Evolutionary conservation across 2,329 filamentous ascomycete genomes (phyloP), one percentile per base, ranked within the genome.

Genomic region (Clonostachys solani): DNA sequence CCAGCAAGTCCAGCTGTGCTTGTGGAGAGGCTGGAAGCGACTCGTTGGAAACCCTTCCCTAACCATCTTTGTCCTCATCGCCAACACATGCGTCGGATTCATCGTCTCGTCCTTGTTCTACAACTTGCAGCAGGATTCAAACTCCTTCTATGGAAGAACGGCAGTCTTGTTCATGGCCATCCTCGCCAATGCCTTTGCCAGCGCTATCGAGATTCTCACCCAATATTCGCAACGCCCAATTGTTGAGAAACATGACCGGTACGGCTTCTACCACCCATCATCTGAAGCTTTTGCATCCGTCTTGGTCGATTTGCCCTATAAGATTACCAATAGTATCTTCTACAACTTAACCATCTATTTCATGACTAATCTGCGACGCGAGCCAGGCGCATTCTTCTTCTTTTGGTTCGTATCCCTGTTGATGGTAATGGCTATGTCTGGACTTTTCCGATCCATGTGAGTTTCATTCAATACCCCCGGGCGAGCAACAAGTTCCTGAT

Each of bases 331-430:
- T 56, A 73, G 71, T 36, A 40, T 48, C n/a, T 36, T 44, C 16
- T 38, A 15, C 18, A 48, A 48, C 33, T 33, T 52, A 64, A 33
- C 85, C 5, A 87, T 49, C 18, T 49, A 49, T 41, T 49, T 49
- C 34, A 46, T 49, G 44, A 44, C 40, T 8, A 49, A 47, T 23
- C 47, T 49, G 6, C 44, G 41, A 13, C 33, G 40, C n/a, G 69
- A 72, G 38, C 34, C 40, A 19, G 44, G 47, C 12, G 12, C 38
- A 13, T 49, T 49, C 41, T 49, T 49, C 44, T 49, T 49, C 44
- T 95, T 89, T 76, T 66, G 90, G 48, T 72, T 96, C 44, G 79
- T 92, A 58, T 86, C 83, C 3, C 89, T 92, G 66, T 62, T 78
- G 49, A 83, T 82, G 1, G 88, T 87, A 1, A 56, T 95, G 57